Base-by-base conservation (phyloP, 441 rosid genomes). In the Rhodomyrtus psidioides region DNA sequence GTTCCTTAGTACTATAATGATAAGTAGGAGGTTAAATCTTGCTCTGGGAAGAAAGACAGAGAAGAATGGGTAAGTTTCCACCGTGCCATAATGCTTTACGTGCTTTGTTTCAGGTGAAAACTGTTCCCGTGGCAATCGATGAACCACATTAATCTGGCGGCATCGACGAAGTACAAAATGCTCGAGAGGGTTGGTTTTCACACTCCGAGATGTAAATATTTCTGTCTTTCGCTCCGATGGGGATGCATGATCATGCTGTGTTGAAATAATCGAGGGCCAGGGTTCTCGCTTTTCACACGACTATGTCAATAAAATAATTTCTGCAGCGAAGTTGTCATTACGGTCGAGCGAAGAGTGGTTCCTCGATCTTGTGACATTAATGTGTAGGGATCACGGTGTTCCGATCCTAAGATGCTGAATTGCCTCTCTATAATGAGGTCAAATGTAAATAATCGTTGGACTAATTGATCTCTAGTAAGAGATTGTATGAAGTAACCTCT, bases 51-150 rank as follows among this genome's bases (percentile, higher is more conserved):
- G 79, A 70, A 70, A 70, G n/a, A 46, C 23, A 4, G 24, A 19
- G 6, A 30, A 62, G 75, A 16, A 0, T 7, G 75, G 3, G 21
- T 62, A 30, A 62, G 75, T 62, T 30, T 17, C 16, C 13, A 39
- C 27, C 6, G 15, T 70, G n/a, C 23, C n/a, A 15, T 39, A 70
- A 70, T 21, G 27, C 79, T 70, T 70, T 70, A 12, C n/a, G 55
- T 75, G 57, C n/a, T 39, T 85, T 55, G 12, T 88, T 90, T 90
- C 95, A 95, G 99, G 98, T 88, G 84, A 93, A 94, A 89, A 82
- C 98, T 83, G 99, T 97, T 81, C 99, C 99, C 62, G 70, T 90
- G 91, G 92, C 94, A 54, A 86, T 9, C 0, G 98, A 95, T 12
- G 98, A 94, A 46, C 93, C 87, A 17, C 89, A 56, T n/a, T 91